phyloP scores from a whole-genome alignment of 2,329 filamentous ascomycete genomes.

The Exophiala mesophila region DNA sequence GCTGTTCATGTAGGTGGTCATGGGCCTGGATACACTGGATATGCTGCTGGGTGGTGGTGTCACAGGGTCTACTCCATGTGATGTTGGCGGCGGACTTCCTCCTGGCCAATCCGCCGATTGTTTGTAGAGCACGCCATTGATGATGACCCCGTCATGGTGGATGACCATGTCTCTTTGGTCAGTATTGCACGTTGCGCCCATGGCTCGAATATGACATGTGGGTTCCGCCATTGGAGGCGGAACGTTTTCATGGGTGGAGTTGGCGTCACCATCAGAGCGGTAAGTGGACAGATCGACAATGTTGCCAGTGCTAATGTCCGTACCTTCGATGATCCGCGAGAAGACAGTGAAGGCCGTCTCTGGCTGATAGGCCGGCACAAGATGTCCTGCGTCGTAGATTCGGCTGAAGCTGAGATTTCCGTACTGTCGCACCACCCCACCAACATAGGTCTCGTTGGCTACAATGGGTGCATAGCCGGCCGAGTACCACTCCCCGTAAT shows the following conservation, averaged over 20 bases:
- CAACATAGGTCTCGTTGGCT: slow-evolving; percentile 45
- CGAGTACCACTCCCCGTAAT: slow-evolving; percentile 24
- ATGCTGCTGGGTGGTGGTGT: slow-evolving; percentile 25
- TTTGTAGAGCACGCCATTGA: slow-evolving; percentile 55
- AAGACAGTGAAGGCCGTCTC: slow-evolving; percentile 52
- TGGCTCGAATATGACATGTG: slow-evolving; percentile 58
- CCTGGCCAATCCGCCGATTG: slow-evolving; percentile 34
- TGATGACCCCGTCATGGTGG: slow-evolving; percentile 50
- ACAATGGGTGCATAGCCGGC: slow-evolving; percentile 48
- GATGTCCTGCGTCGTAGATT: slow-evolving; percentile 50
- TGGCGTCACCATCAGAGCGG: slow-evolving; percentile 53
- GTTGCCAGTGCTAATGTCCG: slow-evolving; percentile 47
- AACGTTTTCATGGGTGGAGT: slow-evolving; percentile 52
- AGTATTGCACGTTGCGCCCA: slow-evolving; percentile 49
- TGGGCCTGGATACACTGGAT: slow-evolving; percentile 11
- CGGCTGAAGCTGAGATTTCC: slow-evolving; percentile 44
- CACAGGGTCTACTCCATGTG: slow-evolving; percentile 28
- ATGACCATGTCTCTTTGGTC: slow-evolving; percentile 48
- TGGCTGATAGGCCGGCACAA: slow-evolving; percentile 48
- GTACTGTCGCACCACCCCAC: slow-evolving; percentile 40
- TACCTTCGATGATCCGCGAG: slow-evolving; percentile 47
- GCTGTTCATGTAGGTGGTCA: slow-evolving; percentile 9
- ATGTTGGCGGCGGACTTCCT: slow-evolving; percentile 28
- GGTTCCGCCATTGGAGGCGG: slow-evolving; percentile 45
- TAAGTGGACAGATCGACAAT: slow-evolving; percentile 49